These are phyloP conservation scores for Priceomyces haplophilus DNA, from an alignment of 805 yeast genomes.

Conservation along the genomic window DNA sequence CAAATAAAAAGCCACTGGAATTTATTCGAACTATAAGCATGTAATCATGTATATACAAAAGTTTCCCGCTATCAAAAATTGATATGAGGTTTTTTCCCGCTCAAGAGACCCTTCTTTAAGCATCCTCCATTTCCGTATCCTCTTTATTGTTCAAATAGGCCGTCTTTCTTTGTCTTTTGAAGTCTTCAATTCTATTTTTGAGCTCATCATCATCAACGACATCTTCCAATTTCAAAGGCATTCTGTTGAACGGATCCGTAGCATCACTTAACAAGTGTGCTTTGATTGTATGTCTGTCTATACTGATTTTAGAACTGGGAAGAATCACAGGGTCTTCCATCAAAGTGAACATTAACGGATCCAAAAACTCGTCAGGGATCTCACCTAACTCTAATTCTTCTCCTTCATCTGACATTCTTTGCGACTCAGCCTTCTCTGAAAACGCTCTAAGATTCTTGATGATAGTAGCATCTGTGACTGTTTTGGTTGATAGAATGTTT, in stretches of 20 bases:
- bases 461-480: conserved; percentile 47
- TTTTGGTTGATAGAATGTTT: conserved; percentile 55
- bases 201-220: conserved; percentile 76
- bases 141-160: conserved; percentile 11
- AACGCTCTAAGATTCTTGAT: conserved; percentile 53
- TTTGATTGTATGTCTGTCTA: conserved; percentile 88
- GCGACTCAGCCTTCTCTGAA: conserved; percentile 61
- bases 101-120: conserved; percentile 1
- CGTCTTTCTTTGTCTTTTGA: conserved; percentile 42
- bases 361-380: conserved; percentile 92
- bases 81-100: neutral
- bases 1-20: conserved; percentile 9
- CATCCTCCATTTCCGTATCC: conserved; percentile 20
- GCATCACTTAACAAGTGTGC: conserved; percentile 92
- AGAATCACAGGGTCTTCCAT: conserved; percentile 97
- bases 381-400: conserved; percentile 90
- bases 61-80: neutral
- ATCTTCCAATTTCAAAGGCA: conserved; percentile 86
- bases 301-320: conserved; percentile 80
- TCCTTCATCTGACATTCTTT: conserved; percentile 62
- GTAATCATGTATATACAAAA: no score
- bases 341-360: conserved; percentile 92
- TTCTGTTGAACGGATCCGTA: conserved; percentile 95
- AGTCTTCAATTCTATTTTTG: conserved; percentile 57
- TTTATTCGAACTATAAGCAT: neutral